Percentiles rank a stretch among this genome's conserved stretches.
Evolutionary conservation across 1,139 yeast genomes (phyloP).

Genomic region (Waltiozyma sp.): DNA sequence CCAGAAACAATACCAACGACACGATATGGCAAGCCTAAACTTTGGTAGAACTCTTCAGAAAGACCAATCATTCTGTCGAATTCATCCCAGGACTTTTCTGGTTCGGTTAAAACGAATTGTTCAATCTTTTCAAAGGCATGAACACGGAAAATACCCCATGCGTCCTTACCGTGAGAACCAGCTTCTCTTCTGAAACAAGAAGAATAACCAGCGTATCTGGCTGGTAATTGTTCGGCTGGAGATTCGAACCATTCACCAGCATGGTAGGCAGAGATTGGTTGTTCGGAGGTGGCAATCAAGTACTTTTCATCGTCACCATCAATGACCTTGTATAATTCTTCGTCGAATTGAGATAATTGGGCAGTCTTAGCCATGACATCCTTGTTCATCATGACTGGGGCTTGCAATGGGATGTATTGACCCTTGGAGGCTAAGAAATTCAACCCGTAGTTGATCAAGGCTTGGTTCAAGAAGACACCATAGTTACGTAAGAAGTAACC

Average conservation of each 20-base stretch:
- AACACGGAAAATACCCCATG: slow-evolving; percentile 99
- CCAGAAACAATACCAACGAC: slow-evolving; percentile 98
- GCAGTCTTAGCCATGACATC: slow-evolving; percentile 99
- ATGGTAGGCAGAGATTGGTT: slow-evolving; percentile 97
- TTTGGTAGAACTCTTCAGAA: slow-evolving; percentile 89
- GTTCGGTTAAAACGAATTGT: slow-evolving; percentile 92
- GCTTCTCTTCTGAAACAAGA: slow-evolving; percentile 99
- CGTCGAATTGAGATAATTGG: slow-evolving; percentile 94
- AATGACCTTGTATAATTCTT: slow-evolving; percentile 89
- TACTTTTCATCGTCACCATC: slow-evolving; percentile 98
- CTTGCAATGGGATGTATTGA: slow-evolving; percentile 77
- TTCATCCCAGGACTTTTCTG: slow-evolving; percentile 96
- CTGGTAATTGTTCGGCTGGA: slow-evolving; percentile 93
- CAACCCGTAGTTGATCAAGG: slow-evolving; percentile 91
- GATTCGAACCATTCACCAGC: slow-evolving; percentile 98
- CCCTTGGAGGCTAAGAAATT: slow-evolving; percentile 70
- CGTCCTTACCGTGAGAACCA: slow-evolving; percentile 98
- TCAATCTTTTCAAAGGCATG: slow-evolving; percentile 98
- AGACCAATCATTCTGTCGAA: slow-evolving; percentile 87
- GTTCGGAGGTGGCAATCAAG: slow-evolving; percentile 97
- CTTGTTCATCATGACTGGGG: slow-evolving; percentile 99
- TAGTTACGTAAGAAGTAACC: slow-evolving; percentile 92
- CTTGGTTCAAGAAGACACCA: slow-evolving; percentile 97
- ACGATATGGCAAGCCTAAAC: slow-evolving; percentile 88
- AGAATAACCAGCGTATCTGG: slow-evolving; percentile 93